phyloP scores from a whole-genome alignment of 2,329 filamentous ascomycete species.

The Diaporthe vaccinii region DNA sequence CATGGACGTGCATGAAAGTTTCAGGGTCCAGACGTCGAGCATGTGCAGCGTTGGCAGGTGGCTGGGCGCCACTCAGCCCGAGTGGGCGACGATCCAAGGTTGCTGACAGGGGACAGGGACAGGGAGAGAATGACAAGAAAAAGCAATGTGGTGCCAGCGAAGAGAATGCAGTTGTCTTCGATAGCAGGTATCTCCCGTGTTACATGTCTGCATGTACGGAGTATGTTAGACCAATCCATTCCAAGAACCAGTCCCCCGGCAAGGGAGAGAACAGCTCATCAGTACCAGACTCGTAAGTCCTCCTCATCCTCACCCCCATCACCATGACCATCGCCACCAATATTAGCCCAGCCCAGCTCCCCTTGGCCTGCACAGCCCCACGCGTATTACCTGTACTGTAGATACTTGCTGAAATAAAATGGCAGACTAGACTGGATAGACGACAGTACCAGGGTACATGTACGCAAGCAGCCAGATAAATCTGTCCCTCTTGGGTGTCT shows the following conservation, averaged over 20 bases:
- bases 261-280: neutral
- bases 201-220: no score
- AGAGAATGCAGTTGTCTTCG: neutral
- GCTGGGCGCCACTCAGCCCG: conserved; percentile 28
- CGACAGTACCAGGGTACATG: neutral
- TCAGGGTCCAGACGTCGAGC: conserved; percentile 27
- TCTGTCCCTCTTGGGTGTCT: neutral
- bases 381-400: neutral
- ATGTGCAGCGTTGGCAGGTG: conserved; percentile 21
- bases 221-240: no score
- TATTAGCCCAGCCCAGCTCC: neutral
- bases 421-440: neutral
- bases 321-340: neutral
- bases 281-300: neutral
- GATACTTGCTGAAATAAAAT: neutral
- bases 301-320: neutral
- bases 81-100: neutral
- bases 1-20: conserved; percentile 30
- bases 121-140: neutral
- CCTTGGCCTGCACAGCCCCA: conserved; percentile 16
- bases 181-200: neutral
- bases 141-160: conserved; percentile 17
- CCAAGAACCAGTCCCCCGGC: no score
- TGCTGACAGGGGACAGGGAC: neutral
- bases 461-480: neutral